Base-by-base conservation (phyloP, 306 rosid genomes). In the Ochetophila trinervis region DNA sequence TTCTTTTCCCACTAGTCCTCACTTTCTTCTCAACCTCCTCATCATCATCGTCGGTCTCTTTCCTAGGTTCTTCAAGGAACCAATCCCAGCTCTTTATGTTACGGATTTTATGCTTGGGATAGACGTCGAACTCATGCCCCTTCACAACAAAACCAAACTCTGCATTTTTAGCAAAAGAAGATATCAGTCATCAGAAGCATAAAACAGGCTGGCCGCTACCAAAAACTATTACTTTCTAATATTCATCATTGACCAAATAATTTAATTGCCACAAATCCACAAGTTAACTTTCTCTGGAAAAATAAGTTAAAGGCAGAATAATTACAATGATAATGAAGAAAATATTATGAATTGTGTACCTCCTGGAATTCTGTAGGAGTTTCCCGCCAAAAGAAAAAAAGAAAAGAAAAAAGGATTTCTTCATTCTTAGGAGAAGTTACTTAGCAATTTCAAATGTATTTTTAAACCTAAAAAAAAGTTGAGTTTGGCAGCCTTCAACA, bases 111-210 rank as follows among this genome's bases (percentile, higher is more conserved):
- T 71, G 85, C 72, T 74, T 87, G 30, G 95, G 90, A 74, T 82
- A 92, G 63, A 13, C 57, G 30, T 92, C 98, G 70, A 92, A 92
- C 68, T 89, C 98, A 44, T 85, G 92, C 48, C 89, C 90, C 79
- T 71, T 82, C 62, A 66, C 83, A 53, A 88, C 63, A 72, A 91
- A 91, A 61, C 96, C 98, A 74, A 89, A 83, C 86, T 85, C 96
- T 89, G 87, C 82, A 82, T 56, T 70, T 62, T 61, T 63, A n/a
- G 32, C 57, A 71, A 76, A 65, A 20, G 3, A 62, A 60, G 6
- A 16, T 10, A 48, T 4, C 19, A 52, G 56, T 66, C 59, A 24
- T 32, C 68, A 63, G 53, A 65, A 72, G 60, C 30, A 58, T 32
- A 5, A 1, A 42, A 62, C 66, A 20, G 19, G 37, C 66, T 42